Base-by-base conservation (phyloP, 2,329 filamentous ascomycete genomes). In the Sporothrix curviconia region DNA sequence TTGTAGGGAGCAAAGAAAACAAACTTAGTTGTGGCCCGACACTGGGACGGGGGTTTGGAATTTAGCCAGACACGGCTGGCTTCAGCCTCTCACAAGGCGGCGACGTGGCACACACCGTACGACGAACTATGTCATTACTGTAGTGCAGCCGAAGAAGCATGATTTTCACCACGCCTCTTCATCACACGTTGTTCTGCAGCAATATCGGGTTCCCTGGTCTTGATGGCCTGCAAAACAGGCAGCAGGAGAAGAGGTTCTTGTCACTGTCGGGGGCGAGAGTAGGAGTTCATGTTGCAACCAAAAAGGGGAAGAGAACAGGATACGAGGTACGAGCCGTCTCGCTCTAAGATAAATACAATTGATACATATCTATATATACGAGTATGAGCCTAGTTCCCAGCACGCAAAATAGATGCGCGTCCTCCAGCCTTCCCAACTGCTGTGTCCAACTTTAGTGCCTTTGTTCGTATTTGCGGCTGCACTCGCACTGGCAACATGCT, bases 51-150 rank as follows among this genome's bases (percentile, higher is more conserved):
- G n/a, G n/a, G n/a, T n/a, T n/a, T n/a, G n/a, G n/a, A n/a, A n/a
- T n/a, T n/a, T n/a, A n/a, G n/a, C n/a, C 36, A 30, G 52, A 36
- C 42, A 22, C 44, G 37, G 30, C 44, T 37, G 19, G 22, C 22
- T 42, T 50, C 55, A 57, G 60, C 60, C 60, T 62, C 60, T 62
- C 60, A 62, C 58, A 59, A n/a, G 34, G 36, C 57, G 36, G 59
- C 60, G 57, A 62, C 60, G 60, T 62, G 60, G 60, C 60, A 60
- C 56, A 39, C 44, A n/a, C n/a, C n/a, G n/a, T 50, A 55, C 22
- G 28, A 46, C 28, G 11, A 42, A 46, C 30, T n/a, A 30, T 37
- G 42, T 55, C 51, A 55, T n/a, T n/a, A n/a, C n/a, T n/a, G n/a
- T 46, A 44, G 42, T 44, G 30, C 4, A 17, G n/a, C 24, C 25